Percentiles rank a stretch among this genome's conserved stretches.
Conservation (phyloP, 2,329 filamentous ascomycete genomes). For the Arthrobotrys conoides region DNA sequence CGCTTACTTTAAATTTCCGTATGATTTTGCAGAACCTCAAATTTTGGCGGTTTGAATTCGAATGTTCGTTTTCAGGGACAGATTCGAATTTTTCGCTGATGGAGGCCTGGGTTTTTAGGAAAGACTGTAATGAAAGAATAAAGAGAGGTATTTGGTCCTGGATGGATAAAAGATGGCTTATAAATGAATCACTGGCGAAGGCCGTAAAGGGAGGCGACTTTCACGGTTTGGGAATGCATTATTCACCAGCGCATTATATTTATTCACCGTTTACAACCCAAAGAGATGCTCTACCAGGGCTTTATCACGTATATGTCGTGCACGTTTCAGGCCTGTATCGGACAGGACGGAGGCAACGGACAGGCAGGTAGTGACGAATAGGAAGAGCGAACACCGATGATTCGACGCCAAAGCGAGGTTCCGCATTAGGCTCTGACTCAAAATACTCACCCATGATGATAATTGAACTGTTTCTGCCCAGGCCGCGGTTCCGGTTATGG, state of each 20-base stretch:
- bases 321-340: constrained; percentile 57
- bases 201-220: constrained; percentile 50
- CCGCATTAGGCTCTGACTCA: constrained; percentile 54
- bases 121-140: constrained; percentile 24
- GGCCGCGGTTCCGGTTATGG: constrained; percentile 28
- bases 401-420: constrained; percentile 48
- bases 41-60: background rate
- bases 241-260: constrained; percentile 57
- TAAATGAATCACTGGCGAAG: constrained; percentile 58
- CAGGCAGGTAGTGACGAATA: constrained; percentile 56
- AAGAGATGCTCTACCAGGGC: constrained; percentile 48
- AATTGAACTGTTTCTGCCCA: constrained; percentile 35
- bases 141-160: constrained; percentile 13
- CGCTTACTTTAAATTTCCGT: constrained; percentile 31
- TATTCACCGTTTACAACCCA: constrained; percentile 58
- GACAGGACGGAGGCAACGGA: constrained; percentile 47
- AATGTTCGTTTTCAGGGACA: background rate
- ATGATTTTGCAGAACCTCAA: constrained; percentile 1
- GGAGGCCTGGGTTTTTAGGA: constrained; percentile 29
- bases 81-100: constrained; percentile 48
- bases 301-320: constrained; percentile 59
- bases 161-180: constrained; percentile 57
- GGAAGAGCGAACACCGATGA: constrained; percentile 43
- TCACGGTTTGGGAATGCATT: constrained; percentile 51
- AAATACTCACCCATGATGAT: constrained; percentile 55